Base-by-base conservation (phyloP, 768 basidiomycete genomes). In the Mycena sanguinolenta region DNA sequence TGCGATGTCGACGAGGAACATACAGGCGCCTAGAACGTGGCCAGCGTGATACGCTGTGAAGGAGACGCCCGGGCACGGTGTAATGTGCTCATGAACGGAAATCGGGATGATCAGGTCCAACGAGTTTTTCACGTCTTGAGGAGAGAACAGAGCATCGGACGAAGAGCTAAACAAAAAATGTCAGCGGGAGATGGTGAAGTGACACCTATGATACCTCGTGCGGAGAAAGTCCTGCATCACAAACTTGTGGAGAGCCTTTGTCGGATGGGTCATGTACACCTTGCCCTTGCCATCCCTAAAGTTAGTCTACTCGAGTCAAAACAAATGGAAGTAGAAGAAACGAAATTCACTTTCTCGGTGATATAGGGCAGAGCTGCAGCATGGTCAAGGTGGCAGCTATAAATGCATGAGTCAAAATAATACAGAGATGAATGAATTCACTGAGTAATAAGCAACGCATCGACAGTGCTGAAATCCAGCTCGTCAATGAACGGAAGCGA, bases 261-360 rank as follows among this genome's bases (percentile, higher is more conserved):
- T 99, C 1, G 98, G 96, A 82, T 98, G 97, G 1, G 98, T 99
- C 98, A 99, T 99, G 83, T 99, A 99, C 19, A 99, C 96, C 77
- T 98, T 98, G 25, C 98, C 98, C 74, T 94, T 95, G 8, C 97
- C 97, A 75, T 99, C 97, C 79, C 90, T 87, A 81, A 99, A 99
- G 80, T 99, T 99, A 21, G 98, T 99, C 97, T 99, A 74, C 12
- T 19, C 39, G 36, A 59, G 7, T 19, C 34, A 55, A 65, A 36
- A 9, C 3, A 19, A 64, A 19, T n/a, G 13, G 17, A 8, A 44
- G 19, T 16, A 53, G 67, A 8, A 30, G 4, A 30, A 16, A 12
- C 44, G 38, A 44, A 27, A 44, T 84, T 38, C 58, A 95, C 97
- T 88, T 98, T 99, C 81, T 99, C 98, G 78, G 94, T 98, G 67